Conservation (phyloP, 2,329 filamentous ascomycete species). For the Epichloe elymi region DNA sequence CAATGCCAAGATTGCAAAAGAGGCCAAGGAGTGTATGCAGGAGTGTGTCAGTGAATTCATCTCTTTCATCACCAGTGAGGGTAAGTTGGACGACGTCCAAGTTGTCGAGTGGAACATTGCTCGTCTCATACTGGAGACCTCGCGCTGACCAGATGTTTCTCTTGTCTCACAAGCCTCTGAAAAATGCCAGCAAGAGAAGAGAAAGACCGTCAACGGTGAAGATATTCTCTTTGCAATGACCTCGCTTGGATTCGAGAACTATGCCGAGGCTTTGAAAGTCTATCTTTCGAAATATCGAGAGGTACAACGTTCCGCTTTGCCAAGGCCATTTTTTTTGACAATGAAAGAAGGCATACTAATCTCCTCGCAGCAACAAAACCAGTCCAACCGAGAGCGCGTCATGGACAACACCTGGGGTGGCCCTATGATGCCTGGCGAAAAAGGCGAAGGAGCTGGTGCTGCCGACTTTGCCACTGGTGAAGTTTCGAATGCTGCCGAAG, state of each 20-base stretch:
- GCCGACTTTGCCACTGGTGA: constrained; percentile 32
- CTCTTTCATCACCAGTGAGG: constrained; percentile 98
- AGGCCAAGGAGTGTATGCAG: constrained; percentile 99
- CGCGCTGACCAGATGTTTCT: background rate
- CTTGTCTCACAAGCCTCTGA: constrained; percentile 59
- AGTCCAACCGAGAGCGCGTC: constrained; percentile 26
- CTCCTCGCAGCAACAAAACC: constrained; percentile 25
- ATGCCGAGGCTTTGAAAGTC: constrained; percentile 93
- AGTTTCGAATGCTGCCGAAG: constrained; percentile 25
- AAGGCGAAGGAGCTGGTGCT: constrained; percentile 17
- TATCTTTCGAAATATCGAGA: constrained; percentile 96
- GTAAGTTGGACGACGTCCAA: constrained; percentile 36
- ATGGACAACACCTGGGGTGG: constrained; percentile 22
- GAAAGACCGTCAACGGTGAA: constrained; percentile 97
- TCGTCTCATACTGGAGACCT: background rate
- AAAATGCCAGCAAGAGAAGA: constrained; percentile 98
- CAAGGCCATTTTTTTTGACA: background rate
- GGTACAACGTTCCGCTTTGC: constrained; percentile 42
- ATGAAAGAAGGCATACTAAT: background rate
- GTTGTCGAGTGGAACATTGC: background rate
- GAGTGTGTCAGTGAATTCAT: constrained; percentile 99
- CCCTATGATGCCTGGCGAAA: constrained; percentile 20
- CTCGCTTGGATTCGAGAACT: constrained; percentile 96
- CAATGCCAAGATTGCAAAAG: constrained; percentile 97
- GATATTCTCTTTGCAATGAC: constrained; percentile 99